Conservation (phyloP, 2,329 filamentous ascomycete species). For the Cordyceps fumosorosea region DNA sequence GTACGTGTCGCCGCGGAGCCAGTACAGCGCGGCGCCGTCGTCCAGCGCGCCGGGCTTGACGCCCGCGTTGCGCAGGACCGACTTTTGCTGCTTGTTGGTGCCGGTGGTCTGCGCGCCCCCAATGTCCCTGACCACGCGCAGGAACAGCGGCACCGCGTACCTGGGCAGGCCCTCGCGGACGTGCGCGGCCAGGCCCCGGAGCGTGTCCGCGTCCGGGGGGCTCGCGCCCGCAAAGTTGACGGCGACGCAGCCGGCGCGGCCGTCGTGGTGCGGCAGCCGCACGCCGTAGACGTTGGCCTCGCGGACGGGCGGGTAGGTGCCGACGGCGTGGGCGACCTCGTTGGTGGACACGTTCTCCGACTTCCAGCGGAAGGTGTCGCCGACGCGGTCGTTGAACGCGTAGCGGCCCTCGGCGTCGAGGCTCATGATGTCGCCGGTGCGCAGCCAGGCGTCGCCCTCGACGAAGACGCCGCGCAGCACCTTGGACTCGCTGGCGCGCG, state of each 20-base stretch:
- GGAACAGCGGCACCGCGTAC: conserved; percentile 72
- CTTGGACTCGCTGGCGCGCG: conserved; percentile 64
- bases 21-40: conserved; percentile 45
- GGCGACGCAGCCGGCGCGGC: conserved; percentile 74
- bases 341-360: conserved; percentile 76
- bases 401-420: conserved; percentile 63
- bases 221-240: conserved; percentile 45
- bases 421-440: conserved; percentile 76
- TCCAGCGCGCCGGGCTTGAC: conserved; percentile 50
- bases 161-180: conserved; percentile 53
- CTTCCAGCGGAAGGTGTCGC: conserved; percentile 76
- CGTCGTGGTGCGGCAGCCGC: conserved; percentile 71
- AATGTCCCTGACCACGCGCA: conserved; percentile 56
- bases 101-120: conserved; percentile 61
- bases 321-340: conserved; percentile 72
- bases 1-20: conserved; percentile 62
- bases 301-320: conserved; percentile 56
- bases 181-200: conserved; percentile 57
- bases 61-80: conserved; percentile 62
- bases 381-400: conserved; percentile 77
- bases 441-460: conserved; percentile 76
- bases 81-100: conserved; percentile 87
- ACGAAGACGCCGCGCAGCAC: conserved; percentile 65
- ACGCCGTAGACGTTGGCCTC: conserved; percentile 89
- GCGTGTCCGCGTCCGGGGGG: conserved; percentile 33